Conservation (phyloP, 2,329 filamentous ascomycete species). For the Harringtonia lauricola region DNA sequence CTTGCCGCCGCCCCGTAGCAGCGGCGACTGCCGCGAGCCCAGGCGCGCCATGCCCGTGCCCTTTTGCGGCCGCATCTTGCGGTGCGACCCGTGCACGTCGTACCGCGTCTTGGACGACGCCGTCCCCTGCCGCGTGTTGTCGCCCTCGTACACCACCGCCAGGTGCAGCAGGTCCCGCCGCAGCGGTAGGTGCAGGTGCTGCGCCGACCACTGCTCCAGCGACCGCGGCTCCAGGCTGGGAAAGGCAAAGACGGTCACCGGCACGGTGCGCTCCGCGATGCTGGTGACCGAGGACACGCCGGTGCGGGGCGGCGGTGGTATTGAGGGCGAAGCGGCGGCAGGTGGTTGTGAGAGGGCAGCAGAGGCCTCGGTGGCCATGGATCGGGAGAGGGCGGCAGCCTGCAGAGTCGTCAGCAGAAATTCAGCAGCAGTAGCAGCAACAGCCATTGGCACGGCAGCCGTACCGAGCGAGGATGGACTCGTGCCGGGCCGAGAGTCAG, state of each 20-base stretch:
- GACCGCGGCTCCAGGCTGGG: conserved; percentile 74
- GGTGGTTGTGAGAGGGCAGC: neutral
- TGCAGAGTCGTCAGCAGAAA: neutral
- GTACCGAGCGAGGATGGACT: neutral
- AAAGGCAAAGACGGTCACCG: conserved; percentile 82
- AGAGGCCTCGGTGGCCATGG: neutral
- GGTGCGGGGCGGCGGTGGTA: neutral
- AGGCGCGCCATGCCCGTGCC: conserved; percentile 70
- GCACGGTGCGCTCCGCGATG: conserved; percentile 55
- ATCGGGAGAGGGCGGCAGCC: neutral
- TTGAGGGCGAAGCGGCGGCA: neutral
- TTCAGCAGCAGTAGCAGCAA: too few relatives aligned
- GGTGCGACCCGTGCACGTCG: conserved; percentile 73
- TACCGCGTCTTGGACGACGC: conserved; percentile 71
- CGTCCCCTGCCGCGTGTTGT: conserved; percentile 76
- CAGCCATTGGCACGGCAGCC: neutral
- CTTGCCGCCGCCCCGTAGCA: conserved; percentile 77
- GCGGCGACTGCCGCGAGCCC: conserved; percentile 71
- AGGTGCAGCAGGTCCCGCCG: conserved; percentile 87
- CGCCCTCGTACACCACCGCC: conserved; percentile 86
- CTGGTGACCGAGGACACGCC: neutral
- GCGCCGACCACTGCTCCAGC: conserved; percentile 66
- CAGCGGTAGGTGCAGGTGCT: conserved; percentile 78
- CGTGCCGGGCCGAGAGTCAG: conserved; percentile 2
- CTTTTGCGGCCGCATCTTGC: conserved; percentile 80